Base-by-base conservation (phyloP, 371 early-diverging fungal genomes). In the Rhizomucor pusillus region DNA sequence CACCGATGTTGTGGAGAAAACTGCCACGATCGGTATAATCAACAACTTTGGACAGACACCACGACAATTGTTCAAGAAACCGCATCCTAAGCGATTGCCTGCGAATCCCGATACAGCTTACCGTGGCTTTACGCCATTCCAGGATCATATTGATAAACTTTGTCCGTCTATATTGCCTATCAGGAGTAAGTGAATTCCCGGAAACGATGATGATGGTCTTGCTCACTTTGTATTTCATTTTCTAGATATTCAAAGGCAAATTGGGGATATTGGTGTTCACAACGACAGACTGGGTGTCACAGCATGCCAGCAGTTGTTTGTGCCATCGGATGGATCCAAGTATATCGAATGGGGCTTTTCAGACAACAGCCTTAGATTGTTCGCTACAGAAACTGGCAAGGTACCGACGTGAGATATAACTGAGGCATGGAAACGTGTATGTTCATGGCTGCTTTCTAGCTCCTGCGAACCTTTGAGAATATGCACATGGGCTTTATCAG, bases 41-140 rank as follows among this genome's bases (percentile, higher is more conserved):
- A 87, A 93, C 61, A 92, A 97, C 67, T 97, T 97, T 86, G 97
- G 97, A 2, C 95, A 95, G 66, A 97, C 93, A 0, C 93, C 94
- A 14, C 72, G 85, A 5, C 94, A 94, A 52, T 59, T 94, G 20
- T 94, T 94, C 57, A 84, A 77, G 45, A 81, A 79, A 57, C 89
- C 92, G 0, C 94, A 94, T 68, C 86, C 89, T 23, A 57, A 68
- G 3, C 70, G 85, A 36, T 47, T 60, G 2, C 63, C 71, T 9
- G 52, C 65, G 5, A 63, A 65, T 33, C 57, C 59, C 12, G 80
- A 79, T 36, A 69, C 72, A 1, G 35, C 67, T 47, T 57, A 60
- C 10, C 47, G 64, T 16, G 73, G 73, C 1, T 72, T 62, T 16
- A 85, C 80, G 49, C 67, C 73, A 19, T 59, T 88, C 37, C 74